Evolutionary conservation across 108 stramenopile genomes (phyloP).

Genomic region (Cyclotella sp.): DNA sequence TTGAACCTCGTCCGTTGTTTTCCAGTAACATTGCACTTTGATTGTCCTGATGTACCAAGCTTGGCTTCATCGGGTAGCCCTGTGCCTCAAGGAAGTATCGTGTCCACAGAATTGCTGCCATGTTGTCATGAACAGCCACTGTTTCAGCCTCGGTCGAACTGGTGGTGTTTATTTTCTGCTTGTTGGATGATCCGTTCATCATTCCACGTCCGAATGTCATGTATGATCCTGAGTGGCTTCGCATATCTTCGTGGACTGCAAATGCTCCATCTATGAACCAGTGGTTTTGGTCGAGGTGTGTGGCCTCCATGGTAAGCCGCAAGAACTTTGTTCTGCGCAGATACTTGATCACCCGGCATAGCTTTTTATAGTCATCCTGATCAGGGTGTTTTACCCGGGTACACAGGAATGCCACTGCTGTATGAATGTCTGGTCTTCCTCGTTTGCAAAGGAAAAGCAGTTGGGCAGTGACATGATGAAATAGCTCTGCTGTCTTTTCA

Average conservation of each 20-base stretch:
- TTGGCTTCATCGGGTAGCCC: too few species aligned
- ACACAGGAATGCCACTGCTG: background rate
- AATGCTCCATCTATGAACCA: background rate
- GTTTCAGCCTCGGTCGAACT: too few species aligned
- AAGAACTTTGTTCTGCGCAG: background rate
- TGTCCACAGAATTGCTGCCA: too few species aligned
- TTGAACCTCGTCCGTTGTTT: too few species aligned
- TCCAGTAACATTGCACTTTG: too few species aligned
- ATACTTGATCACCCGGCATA: background rate
- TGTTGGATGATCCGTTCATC: conserved; percentile 12
- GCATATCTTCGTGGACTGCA: conserved; percentile 16
- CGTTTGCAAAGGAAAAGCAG: background rate
- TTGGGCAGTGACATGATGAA: background rate
- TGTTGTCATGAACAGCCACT: too few species aligned
- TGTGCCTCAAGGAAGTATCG: too few species aligned
- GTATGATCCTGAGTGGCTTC: conserved; percentile 54
- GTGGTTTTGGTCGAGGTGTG: background rate
- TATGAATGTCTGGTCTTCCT: background rate
- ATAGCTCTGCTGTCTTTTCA: background rate
- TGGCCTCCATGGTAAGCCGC: background rate
- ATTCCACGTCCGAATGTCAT: conserved; percentile 35
- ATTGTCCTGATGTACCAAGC: too few species aligned
- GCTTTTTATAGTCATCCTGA: background rate
- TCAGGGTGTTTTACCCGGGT: background rate
- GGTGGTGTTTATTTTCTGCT: too few species aligned